Percentiles rank a stretch among this genome's conserved stretches.
These are phyloP conservation scores for Diaporthe vaccinii DNA, from an alignment of 2,329 filamentous ascomycete species.

Conservation along the genomic window DNA sequence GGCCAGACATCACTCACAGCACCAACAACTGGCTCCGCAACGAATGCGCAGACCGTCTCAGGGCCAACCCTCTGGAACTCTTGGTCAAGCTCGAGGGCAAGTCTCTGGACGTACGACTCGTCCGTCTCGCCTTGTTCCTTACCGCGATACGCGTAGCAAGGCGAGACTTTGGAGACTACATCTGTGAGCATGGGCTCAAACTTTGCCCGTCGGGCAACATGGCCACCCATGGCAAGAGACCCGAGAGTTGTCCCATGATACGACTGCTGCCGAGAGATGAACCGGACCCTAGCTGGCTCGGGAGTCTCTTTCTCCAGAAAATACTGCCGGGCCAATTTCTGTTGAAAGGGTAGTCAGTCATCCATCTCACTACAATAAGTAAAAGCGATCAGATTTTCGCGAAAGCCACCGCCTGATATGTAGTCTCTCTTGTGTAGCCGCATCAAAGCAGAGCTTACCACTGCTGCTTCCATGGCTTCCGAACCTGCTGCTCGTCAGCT, in stretches of 20 bases:
- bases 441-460: constrained; percentile 47
- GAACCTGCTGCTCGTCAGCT: constrained; percentile 59
- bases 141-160: constrained; percentile 76
- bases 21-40: constrained; percentile 81
- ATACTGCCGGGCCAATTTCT: constrained; percentile 74
- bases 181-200: constrained; percentile 73
- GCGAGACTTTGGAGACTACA: constrained; percentile 72
- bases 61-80: constrained; percentile 76
- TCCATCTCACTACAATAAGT: neutral
- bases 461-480: constrained; percentile 75
- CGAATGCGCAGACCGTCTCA: constrained; percentile 77
- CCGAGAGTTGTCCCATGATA: constrained; percentile 82
- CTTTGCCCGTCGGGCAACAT: constrained; percentile 69
- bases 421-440: neutral
- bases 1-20: constrained; percentile 63
- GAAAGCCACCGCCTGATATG: neutral
- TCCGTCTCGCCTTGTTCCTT: constrained; percentile 65
- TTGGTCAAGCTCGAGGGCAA: constrained; percentile 75
- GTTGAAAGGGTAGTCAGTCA: neutral
- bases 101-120: constrained; percentile 69
- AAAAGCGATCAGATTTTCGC: neutral
- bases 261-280: constrained; percentile 76
- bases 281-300: constrained; percentile 69
- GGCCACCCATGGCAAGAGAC: constrained; percentile 74
- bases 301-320: constrained; percentile 68